Conservation (phyloP, 345 rosid species). For the Odontarrhena argentea region DNA sequence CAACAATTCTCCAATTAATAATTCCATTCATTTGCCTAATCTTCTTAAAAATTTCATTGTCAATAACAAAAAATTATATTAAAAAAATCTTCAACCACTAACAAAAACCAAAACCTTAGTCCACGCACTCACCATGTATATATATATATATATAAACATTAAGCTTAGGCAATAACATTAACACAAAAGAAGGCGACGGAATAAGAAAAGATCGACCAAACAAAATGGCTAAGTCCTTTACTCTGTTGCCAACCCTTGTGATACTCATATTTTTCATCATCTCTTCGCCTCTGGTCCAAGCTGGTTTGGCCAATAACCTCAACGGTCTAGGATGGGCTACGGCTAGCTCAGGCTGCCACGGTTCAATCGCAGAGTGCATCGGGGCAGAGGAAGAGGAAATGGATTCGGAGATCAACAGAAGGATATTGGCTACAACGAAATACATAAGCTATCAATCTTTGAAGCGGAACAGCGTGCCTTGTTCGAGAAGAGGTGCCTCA, state of each 20-base stretch:
- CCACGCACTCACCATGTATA: conserved; percentile 32
- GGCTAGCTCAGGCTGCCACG: conserved; percentile 47
- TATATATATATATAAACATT: conserved; percentile 27
- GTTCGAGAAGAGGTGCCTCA: conserved; percentile 79
- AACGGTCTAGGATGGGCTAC: conserved; percentile 51
- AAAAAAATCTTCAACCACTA: conserved; percentile 16
- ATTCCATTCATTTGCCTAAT: neutral
- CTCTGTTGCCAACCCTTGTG: conserved; percentile 39
- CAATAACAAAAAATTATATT: neutral
- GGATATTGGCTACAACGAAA: conserved; percentile 61
- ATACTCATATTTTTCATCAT: conserved; percentile 37
- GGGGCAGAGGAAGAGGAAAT: conserved; percentile 49
- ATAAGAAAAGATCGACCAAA: conserved; percentile 26
- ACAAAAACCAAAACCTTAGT: conserved; percentile 6
- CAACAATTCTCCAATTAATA: conserved; percentile 33
- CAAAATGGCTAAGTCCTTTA: conserved; percentile 47
- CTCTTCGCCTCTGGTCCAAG: conserved; percentile 35
- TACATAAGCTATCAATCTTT: conserved; percentile 79
- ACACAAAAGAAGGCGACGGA: conserved; percentile 1
- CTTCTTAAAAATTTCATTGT: neutral
- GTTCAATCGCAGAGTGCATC: conserved; percentile 62
- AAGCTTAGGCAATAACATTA: neutral
- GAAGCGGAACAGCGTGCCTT: conserved; percentile 68
- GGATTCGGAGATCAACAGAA: conserved; percentile 64
- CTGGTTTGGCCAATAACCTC: conserved; percentile 35